Conservation (phyloP, 2,329 filamentous ascomycete species). For the Elsinoe fawcettii region DNA sequence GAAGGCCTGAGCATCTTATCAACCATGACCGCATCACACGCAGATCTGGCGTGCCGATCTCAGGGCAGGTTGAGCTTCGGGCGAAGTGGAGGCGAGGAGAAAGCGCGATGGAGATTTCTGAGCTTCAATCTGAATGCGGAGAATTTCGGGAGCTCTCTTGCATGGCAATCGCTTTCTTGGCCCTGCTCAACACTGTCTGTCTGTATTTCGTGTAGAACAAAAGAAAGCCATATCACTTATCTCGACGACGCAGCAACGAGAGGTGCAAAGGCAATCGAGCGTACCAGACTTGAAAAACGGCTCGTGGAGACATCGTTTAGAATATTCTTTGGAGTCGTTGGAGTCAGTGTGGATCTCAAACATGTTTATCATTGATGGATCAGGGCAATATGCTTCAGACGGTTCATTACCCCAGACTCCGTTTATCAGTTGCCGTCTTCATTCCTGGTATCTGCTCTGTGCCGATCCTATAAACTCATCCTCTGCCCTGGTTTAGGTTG, state of each 20-base stretch:
- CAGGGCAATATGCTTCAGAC: slow-evolving; percentile 1
- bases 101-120: background rate
- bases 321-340: background rate
- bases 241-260: no score
- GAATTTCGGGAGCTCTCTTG: no score
- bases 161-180: no score
- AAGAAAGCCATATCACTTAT: no score
- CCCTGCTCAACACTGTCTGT: no score
- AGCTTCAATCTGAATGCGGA: background rate
- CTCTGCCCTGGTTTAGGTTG: background rate
- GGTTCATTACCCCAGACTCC: background rate
- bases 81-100: background rate
- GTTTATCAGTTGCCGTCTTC: slow-evolving; percentile 1
- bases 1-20: no score
- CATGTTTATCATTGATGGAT: background rate
- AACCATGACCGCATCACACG: background rate
- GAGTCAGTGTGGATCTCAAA: slow-evolving; percentile 1
- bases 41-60: background rate
- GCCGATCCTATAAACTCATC: background rate
- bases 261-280: no score
- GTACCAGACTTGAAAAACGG: background rate
- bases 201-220: no score
- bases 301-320: background rate
- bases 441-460: background rate
- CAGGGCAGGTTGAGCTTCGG: no score